These are phyloP conservation scores for Calonectria fujianensis DNA, from an alignment of 2,329 filamentous ascomycete species.

Conservation along the genomic window DNA sequence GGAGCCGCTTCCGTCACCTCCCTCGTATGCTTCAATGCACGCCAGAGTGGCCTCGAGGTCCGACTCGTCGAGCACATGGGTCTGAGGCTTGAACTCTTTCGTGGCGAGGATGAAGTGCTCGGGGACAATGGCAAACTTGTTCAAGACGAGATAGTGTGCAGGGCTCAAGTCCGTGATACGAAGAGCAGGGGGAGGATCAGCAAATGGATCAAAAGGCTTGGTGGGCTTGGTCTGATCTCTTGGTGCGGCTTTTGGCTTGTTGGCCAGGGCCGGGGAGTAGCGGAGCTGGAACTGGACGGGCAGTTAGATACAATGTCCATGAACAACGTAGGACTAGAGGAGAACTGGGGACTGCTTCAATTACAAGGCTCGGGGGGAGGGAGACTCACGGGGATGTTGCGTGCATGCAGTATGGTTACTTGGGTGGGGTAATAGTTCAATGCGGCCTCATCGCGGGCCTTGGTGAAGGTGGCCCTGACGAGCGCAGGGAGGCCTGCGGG, in stretches of 20 bases:
- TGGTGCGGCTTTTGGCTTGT: slow-evolving; percentile 74
- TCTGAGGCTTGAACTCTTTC: slow-evolving; percentile 77
- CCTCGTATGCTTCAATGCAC: slow-evolving; percentile 75
- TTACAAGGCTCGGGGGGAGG: not conserved
- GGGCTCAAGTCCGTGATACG: slow-evolving; percentile 71
- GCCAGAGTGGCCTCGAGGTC: slow-evolving; percentile 78
- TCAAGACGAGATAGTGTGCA: slow-evolving; percentile 79
- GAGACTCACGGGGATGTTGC: slow-evolving; percentile 65
- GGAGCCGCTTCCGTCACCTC: slow-evolving; percentile 26
- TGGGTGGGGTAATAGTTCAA: slow-evolving; percentile 74
- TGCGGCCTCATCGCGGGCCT: slow-evolving; percentile 68
- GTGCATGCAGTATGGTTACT: slow-evolving; percentile 67
- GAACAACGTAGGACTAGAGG: not conserved
- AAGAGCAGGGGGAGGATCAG: slow-evolving; percentile 73
- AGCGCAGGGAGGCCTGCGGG: slow-evolving; percentile 71
- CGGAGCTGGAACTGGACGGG: slow-evolving; percentile 80
- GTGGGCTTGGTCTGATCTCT: slow-evolving; percentile 55
- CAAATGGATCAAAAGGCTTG: slow-evolving; percentile 78
- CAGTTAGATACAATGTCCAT: slow-evolving; percentile 17
- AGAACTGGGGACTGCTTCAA: slow-evolving; percentile 1
- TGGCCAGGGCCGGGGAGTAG: slow-evolving; percentile 80
- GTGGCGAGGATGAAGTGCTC: slow-evolving; percentile 85
- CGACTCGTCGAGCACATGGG: slow-evolving; percentile 74
- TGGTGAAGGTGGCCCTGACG: slow-evolving; percentile 69
- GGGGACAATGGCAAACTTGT: slow-evolving; percentile 84